Evolutionary conservation across 2,329 filamentous ascomycete species (phyloP).

Genomic region (Leptographium galeiforme): DNA sequence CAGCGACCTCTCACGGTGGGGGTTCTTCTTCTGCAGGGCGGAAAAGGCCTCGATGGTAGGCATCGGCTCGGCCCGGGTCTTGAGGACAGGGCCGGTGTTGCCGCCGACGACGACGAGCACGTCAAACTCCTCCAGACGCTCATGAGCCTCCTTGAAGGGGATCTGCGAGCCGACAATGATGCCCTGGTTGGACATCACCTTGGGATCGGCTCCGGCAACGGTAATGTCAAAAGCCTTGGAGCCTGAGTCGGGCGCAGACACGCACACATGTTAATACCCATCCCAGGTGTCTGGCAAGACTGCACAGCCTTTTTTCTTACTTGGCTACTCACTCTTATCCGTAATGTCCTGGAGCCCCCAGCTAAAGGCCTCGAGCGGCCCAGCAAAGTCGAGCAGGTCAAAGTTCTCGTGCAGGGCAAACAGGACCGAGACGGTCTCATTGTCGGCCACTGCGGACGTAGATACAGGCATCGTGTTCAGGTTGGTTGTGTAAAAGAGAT

Average conservation of each 20-base stretch:
- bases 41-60: slow-evolving; percentile 62
- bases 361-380: slow-evolving; percentile 37
- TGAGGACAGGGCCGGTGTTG: slow-evolving; percentile 47
- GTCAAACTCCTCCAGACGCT: slow-evolving; percentile 62
- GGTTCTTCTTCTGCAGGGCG: slow-evolving; percentile 68
- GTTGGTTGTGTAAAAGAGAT: slow-evolving; percentile 8
- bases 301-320: no score
- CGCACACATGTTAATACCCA: no score
- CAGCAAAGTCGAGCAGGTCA: slow-evolving; percentile 44
- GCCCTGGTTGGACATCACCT: slow-evolving; percentile 47
- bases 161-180: slow-evolving; percentile 62
- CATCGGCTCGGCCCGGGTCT: slow-evolving; percentile 55
- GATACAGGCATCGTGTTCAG: slow-evolving; percentile 42
- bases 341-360: slow-evolving; percentile 38
- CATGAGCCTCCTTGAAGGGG: slow-evolving; percentile 64
- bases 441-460: slow-evolving; percentile 44
- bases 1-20: slow-evolving; percentile 66
- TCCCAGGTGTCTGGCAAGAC: no score
- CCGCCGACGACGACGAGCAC: slow-evolving; percentile 68
- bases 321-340: slow-evolving; percentile 31
- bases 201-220: slow-evolving; percentile 37
- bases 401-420: slow-evolving; percentile 48
- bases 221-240: slow-evolving; percentile 47
- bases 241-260: slow-evolving; percentile 19
- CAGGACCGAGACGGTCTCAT: slow-evolving; percentile 43